Conservation (phyloP, 306 rosid species). For the Astragalus membranaceus region DNA sequence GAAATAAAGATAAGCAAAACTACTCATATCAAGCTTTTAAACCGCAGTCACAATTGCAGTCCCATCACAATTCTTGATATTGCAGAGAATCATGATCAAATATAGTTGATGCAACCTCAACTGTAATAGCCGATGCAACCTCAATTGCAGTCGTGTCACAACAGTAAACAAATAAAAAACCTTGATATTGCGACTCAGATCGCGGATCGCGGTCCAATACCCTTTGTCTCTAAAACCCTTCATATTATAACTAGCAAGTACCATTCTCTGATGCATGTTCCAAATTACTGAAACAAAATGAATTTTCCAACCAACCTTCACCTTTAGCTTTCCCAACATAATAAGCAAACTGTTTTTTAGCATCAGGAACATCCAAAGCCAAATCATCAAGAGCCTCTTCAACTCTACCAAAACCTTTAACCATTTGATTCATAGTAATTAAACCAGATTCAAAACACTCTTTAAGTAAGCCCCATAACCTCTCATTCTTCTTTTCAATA, state of each 20-base stretch:
- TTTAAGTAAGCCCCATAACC: slow-evolving; percentile 57
- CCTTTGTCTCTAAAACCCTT: neutral
- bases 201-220: too few species aligned
- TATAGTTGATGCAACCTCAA: too few species aligned
- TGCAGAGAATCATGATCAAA: neutral
- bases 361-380: slow-evolving; percentile 77
- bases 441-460: slow-evolving; percentile 56
- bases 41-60: too few species aligned
- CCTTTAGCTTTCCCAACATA: slow-evolving; percentile 48
- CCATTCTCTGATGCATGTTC: slow-evolving; percentile 35
- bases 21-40: neutral
- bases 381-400: slow-evolving; percentile 65
- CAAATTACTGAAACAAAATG: slow-evolving; percentile 32
- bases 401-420: slow-evolving; percentile 55
- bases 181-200: too few species aligned
- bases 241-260: slow-evolving; percentile 16
- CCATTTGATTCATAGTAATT: slow-evolving; percentile 64
- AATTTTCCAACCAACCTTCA: slow-evolving; percentile 59
- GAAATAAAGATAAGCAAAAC: neutral
- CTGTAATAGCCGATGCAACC: too few species aligned
- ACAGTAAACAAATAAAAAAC: too few species aligned
- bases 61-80: neutral
- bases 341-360: slow-evolving; percentile 35
- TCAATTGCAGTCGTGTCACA: too few species aligned
- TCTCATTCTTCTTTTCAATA: slow-evolving; percentile 60